Evolutionary conservation across 257 asterid species (phyloP).

Genomic region (Anisodus tanguticus): DNA sequence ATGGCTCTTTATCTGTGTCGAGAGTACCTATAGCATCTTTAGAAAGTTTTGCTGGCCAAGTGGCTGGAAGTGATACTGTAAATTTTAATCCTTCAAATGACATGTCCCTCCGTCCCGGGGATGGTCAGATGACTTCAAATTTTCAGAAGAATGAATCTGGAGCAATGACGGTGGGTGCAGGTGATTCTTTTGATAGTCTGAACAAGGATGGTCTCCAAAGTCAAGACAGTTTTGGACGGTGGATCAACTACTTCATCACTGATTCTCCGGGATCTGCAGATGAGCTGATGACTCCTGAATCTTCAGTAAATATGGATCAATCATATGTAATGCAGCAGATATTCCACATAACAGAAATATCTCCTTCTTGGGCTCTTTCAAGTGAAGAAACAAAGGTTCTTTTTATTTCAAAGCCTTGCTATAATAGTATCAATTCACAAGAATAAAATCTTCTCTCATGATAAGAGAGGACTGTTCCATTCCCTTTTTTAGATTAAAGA

Average conservation of each 20-base stretch:
- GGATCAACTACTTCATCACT: slow-evolving; percentile 55
- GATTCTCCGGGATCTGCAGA: slow-evolving; percentile 65
- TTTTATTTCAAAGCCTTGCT: slow-evolving; percentile 30
- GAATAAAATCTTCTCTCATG: neutral
- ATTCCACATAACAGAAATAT: slow-evolving; percentile 71
- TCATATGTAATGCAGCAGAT: slow-evolving; percentile 50
- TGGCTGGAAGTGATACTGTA: slow-evolving; percentile 39
- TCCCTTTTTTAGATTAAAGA: neutral
- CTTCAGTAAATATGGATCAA: slow-evolving; percentile 37
- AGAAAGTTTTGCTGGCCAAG: slow-evolving; percentile 50
- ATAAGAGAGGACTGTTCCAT: neutral
- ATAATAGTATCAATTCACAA: slow-evolving; percentile 23
- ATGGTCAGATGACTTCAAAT: slow-evolving; percentile 41
- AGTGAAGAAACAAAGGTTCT: slow-evolving; percentile 87
- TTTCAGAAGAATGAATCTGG: slow-evolving; percentile 49
- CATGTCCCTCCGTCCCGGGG: slow-evolving; percentile 47
- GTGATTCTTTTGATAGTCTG: slow-evolving; percentile 42
- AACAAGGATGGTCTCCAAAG: slow-evolving; percentile 55
- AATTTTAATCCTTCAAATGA: slow-evolving; percentile 42
- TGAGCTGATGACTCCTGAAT: slow-evolving; percentile 46
- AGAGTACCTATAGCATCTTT: slow-evolving; percentile 47
- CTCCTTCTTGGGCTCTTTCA: slow-evolving; percentile 82
- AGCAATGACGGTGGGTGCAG: slow-evolving; percentile 39
- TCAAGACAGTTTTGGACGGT: slow-evolving; percentile 74
- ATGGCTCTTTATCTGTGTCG: slow-evolving; percentile 42